phyloP scores from a whole-genome alignment of 2,329 filamentous ascomycete genomes.

The Pleoardoris graminearum region DNA sequence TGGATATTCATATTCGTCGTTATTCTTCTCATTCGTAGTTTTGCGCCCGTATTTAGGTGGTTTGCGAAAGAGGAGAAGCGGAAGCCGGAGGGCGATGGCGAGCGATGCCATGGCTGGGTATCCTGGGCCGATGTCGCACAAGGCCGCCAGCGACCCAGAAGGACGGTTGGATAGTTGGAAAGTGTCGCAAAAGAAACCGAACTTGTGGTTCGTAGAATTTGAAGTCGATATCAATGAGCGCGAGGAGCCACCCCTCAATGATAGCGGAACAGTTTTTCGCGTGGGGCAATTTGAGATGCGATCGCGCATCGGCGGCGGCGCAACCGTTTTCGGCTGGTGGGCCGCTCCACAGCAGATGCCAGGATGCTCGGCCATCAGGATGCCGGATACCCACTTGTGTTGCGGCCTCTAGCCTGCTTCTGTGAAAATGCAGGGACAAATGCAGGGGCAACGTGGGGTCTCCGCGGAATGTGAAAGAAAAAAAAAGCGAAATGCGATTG shows the following conservation, averaged over 20 bases:
- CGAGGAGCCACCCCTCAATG: neutral
- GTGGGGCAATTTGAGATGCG: neutral
- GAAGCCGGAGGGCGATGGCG: conserved; percentile 18
- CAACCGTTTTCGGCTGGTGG: too few species aligned
- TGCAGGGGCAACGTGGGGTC: too few species aligned
- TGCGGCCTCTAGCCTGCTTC: too few species aligned
- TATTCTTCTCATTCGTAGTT: neutral
- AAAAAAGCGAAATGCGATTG: too few species aligned
- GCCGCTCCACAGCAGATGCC: too few species aligned
- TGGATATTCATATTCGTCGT: neutral
- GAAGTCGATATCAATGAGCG: neutral
- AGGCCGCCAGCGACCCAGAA: neutral
- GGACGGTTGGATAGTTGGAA: neutral
- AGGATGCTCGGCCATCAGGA: too few species aligned
- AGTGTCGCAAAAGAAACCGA: neutral
- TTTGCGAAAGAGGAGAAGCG: conserved; percentile 21
- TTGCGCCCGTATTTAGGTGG: conserved; percentile 4
- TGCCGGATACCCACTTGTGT: too few species aligned
- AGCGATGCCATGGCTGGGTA: conserved; percentile 16
- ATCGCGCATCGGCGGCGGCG: neutral
- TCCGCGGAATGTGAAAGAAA: too few species aligned
- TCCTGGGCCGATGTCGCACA: neutral
- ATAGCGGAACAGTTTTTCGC: conserved; percentile 3
- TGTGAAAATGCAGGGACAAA: too few species aligned
- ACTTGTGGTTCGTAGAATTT: neutral